Base-by-base conservation (phyloP, 352 stramenopile genomes). In the Detonula confervacea region DNA sequence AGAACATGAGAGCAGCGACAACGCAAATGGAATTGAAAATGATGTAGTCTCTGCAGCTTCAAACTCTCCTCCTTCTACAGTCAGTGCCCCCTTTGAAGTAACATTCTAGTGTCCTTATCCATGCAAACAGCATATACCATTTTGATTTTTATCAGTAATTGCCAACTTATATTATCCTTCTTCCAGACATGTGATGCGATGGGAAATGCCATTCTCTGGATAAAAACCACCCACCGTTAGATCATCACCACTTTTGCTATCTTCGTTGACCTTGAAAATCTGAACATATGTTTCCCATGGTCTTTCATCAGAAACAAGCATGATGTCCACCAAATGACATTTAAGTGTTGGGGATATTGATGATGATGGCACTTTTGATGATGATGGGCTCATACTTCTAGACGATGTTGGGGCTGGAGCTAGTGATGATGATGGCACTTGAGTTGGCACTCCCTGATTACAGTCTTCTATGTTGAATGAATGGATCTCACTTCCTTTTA, bases 401-500 rank as follows among this genome's bases (percentile, higher is more conserved):
- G 30, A 37, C 30, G 30, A 37, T 12, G n/a, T 55, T 1, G 46
- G n/a, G 6, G 49, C 1, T 29, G 54, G 54, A 0, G 30, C 30
- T 30, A n/a, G 3, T 2, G 54, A 63, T 2, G 24, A 30, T 1
- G 62, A 71, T 20, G 62, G 62, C 12, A n/a, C 29, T n/a, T 56
- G 22, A 46, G 62, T 71, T 35, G 62, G 46, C 49, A 60, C 47
- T 6, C 8, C 6, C 25, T 66, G 57, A 9, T 8, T 16, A 47
- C 62, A 71, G 12, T 60, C 46, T 59, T 71, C 44, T 33, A 71
- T 60, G 16, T 59, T 47, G 18, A 60, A 61, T 3, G 44, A 51
- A 71, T 71, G 47, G 8, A 71, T 14, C 4, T 8, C 25, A 16
- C 1, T 55, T 25, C 14, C n/a, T 1, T 0, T 57, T 2, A 18